Evolutionary conservation across 768 basidiomycete genomes (phyloP).

Genomic region (Amanita rimosa): DNA sequence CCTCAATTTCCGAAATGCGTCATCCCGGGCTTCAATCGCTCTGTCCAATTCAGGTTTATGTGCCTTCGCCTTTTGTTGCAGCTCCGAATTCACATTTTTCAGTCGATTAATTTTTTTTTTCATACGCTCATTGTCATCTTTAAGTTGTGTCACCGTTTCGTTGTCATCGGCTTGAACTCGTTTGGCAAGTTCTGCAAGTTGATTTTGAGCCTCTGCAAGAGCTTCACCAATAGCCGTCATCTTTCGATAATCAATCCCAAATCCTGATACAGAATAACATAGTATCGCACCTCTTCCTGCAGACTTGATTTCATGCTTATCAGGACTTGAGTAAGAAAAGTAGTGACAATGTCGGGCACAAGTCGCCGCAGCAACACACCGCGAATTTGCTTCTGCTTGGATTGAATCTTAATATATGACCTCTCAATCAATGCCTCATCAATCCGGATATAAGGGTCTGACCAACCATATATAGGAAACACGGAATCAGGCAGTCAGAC

Average conservation of each 20-base stretch:
- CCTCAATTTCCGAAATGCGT: constrained; percentile 19
- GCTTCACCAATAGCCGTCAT: not conserved
- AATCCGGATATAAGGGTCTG: not conserved
- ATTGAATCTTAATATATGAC: not conserved
- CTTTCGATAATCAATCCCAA: not conserved
- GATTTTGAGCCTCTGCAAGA: constrained; percentile 9
- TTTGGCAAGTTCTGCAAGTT: constrained; percentile 6
- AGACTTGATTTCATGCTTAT: constrained; percentile 1
- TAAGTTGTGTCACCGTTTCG: constrained; percentile 15
- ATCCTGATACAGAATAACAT: not conserved
- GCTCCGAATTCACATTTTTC: constrained; percentile 20
- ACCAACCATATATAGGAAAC: not conserved
- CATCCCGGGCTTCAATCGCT: constrained; percentile 22
- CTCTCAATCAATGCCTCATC: not conserved
- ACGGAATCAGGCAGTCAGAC: too few species aligned
- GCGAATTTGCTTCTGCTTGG: not conserved
- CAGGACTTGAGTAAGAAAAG: not conserved
- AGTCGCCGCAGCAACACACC: not conserved
- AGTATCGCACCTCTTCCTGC: constrained; percentile 16
- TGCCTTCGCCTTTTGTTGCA: constrained; percentile 17
- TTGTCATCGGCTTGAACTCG: constrained; percentile 7
- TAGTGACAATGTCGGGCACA: not conserved
- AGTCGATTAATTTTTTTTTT: constrained; percentile 16
- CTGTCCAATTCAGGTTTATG: constrained; percentile 19
- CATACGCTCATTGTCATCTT: constrained; percentile 18